phyloP scores from a whole-genome alignment of 2,329 filamentous ascomycete species.

The Paecilomyces variotii region DNA sequence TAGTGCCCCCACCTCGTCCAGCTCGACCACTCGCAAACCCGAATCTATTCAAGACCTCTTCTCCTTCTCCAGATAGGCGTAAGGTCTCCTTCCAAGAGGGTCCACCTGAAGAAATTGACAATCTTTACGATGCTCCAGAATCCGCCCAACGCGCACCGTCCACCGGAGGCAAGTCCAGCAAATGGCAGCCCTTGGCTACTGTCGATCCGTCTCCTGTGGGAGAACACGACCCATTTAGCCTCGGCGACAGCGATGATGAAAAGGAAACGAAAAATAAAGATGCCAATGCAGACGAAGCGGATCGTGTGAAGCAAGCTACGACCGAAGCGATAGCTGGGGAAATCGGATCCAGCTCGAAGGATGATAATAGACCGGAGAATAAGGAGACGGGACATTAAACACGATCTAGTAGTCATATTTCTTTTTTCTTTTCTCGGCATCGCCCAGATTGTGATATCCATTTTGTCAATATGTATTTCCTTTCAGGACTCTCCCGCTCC shows the following conservation, averaged over 20 bases:
- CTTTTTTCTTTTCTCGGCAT: neutral
- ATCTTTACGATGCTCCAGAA: slow-evolving; percentile 58
- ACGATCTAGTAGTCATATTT: neutral
- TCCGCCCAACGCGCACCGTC: slow-evolving; percentile 45
- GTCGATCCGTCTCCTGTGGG: slow-evolving; percentile 77
- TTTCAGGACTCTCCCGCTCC: neutral
- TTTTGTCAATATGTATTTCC: neutral
- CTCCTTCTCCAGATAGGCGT: slow-evolving; percentile 44
- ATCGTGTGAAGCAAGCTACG: slow-evolving; percentile 58
- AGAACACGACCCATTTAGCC: slow-evolving; percentile 92
- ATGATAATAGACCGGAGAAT: slow-evolving; percentile 17
- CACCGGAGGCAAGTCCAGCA: slow-evolving; percentile 64
- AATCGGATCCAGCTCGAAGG: slow-evolving; percentile 21
- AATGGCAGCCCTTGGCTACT: slow-evolving; percentile 90
- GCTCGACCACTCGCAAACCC: slow-evolving; percentile 66
- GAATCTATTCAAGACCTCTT: slow-evolving; percentile 67
- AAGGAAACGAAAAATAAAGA: slow-evolving; percentile 66
- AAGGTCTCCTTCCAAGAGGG: slow-evolving; percentile 54
- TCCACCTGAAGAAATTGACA: slow-evolving; percentile 71
- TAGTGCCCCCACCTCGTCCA: slow-evolving; percentile 47
- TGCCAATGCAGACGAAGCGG: slow-evolving; percentile 45
- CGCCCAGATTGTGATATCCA: neutral
- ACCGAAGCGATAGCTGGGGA: slow-evolving; percentile 39
- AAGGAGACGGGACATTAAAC: slow-evolving; percentile 17
- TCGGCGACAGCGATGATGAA: slow-evolving; percentile 93